These are phyloP conservation scores for Iberis amara DNA, from an alignment of 441 rosid genomes.

Conservation along the genomic window DNA sequence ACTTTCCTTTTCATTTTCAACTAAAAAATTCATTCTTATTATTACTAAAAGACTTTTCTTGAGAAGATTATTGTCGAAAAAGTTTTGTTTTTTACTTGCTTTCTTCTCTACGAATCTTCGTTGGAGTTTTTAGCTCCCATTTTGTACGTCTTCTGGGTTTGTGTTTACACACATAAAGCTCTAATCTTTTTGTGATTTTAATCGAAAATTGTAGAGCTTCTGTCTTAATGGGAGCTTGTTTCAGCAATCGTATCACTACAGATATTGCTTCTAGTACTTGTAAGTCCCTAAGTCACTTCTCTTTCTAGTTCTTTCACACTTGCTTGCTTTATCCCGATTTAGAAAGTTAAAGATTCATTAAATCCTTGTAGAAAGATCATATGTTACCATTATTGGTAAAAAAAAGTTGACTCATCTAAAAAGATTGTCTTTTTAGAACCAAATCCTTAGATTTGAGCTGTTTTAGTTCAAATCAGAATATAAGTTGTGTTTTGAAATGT, in stretches of 20 bases:
- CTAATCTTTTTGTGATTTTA: not conserved
- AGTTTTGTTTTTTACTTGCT: not conserved
- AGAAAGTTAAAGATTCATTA: conserved; percentile 2
- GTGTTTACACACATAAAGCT: conserved; percentile 14
- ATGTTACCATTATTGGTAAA: conserved; percentile 24
- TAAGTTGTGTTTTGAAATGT: conserved; percentile 9
- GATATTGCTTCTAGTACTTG: conserved; percentile 51
- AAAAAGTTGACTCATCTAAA: conserved; percentile 6
- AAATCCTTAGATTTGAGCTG: not conserved
- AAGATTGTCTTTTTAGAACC: conserved; percentile 13
- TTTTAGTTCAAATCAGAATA: not conserved
- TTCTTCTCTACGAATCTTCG: not conserved
- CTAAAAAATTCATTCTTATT: not conserved
- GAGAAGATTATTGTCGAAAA: not conserved
- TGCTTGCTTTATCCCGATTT: conserved; percentile 15
- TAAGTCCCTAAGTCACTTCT: conserved; percentile 19
- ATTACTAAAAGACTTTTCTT: conserved; percentile 12
- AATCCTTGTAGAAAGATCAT: not conserved
- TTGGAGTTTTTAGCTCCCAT: not conserved
- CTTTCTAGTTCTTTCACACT: conserved; percentile 6
- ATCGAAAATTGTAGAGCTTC: conserved; percentile 15
- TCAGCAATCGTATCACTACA: conserved; percentile 61
- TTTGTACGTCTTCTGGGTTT: conserved; percentile 22
- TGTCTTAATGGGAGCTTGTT: conserved; percentile 61
- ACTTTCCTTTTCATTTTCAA: conserved; percentile 11